Evolutionary conservation across 345 rosid genomes (phyloP).

Genomic region (Salix arbutifolia): DNA sequence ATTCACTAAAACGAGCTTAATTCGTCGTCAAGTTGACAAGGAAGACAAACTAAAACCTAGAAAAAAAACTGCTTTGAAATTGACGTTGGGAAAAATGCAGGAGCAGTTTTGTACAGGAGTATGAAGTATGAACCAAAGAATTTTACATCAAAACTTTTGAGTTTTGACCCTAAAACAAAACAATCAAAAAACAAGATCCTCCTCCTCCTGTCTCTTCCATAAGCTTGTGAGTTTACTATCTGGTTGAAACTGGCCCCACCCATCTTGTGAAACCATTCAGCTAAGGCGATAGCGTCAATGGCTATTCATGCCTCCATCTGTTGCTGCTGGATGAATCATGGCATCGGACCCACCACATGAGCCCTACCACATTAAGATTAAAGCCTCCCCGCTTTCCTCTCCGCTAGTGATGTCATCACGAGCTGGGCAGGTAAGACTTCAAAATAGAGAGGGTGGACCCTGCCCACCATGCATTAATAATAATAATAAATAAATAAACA

Average conservation of each 20-base stretch:
- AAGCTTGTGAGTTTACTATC: background rate
- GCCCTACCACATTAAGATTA: background rate
- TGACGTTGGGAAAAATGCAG: background rate
- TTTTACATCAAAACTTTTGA: background rate
- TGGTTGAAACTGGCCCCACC: background rate
- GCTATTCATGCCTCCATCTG: background rate
- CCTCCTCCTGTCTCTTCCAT: background rate
- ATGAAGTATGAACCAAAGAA: background rate
- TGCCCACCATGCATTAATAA: background rate
- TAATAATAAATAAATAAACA: background rate
- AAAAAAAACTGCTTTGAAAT: background rate
- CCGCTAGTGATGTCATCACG: background rate
- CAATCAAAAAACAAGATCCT: background rate
- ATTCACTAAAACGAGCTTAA: background rate
- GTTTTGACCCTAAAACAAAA: background rate
- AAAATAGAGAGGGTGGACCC: background rate
- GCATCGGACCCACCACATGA: background rate
- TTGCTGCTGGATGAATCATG: background rate
- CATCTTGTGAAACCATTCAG: background rate
- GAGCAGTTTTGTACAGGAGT: background rate
- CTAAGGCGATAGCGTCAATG: background rate
- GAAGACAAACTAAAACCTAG: background rate
- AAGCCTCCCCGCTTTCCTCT: background rate
- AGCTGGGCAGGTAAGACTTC: background rate
- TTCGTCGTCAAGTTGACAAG: background rate